Base-by-base conservation (phyloP, 176 grass and related monocot genomes). In the Bothriochloa decipiens region DNA sequence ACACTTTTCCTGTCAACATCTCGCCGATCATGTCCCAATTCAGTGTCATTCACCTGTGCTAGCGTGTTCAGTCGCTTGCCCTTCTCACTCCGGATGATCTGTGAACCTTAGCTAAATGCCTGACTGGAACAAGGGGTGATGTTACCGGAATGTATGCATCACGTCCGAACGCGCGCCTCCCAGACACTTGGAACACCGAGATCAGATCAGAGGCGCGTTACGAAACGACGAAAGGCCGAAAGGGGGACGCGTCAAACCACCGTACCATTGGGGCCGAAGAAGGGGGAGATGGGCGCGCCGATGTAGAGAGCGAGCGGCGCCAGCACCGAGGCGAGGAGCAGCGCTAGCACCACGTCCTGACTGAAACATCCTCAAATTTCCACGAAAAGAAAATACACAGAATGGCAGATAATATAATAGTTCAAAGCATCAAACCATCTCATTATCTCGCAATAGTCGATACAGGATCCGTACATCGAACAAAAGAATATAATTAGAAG, bases 271-370 rank as follows among this genome's bases (percentile, higher is more conserved):
- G 82, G 84, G 46, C 35, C 53, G 79, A 79, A 83, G 77, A 89
- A 80, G 41, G 45, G 57, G 42, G 43, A 46, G 45, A 47, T 47
- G 0, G 45, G 45, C 0, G 74, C 76, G 80, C 86, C 87, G 76
- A 20, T 86, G 78, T 83, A 93, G 77, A 93, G 85, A 27, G 81
- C 55, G 70, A 97, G 86, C 22, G 91, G 87, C 17, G 89, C 87
- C 25, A 92, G 74, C 69, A 97, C 75, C 25, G 91, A 90, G 49
- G 65, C 75, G 67, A 93, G 27, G 60, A 97, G 89, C 65, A 94
- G 75, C 13, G 83, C 28, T 45, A 92, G 53, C 65, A 91, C 85
- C 25, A 80, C 65, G 47, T 79, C 74, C 65, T 75, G n/a, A n/a
- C n/a, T n/a, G n/a, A n/a, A n/a, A n/a, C n/a, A n/a, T n/a, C n/a